phyloP scores from a whole-genome alignment of 345 rosid species.

The Mercurialis annua region DNA sequence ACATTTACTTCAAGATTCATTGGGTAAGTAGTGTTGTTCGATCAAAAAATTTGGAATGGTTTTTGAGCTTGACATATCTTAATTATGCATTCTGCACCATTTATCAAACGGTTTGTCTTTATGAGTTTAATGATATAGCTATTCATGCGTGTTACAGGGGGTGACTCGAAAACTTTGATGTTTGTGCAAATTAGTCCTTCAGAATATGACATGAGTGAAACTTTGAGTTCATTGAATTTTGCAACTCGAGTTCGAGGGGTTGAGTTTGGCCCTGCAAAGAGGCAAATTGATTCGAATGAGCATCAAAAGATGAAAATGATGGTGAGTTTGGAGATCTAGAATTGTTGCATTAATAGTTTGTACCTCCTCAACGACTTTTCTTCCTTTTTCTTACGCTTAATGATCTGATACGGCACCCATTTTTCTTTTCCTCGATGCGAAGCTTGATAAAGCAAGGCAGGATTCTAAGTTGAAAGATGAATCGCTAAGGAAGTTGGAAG shows the following conservation, averaged over 20 bases:
- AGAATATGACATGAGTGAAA: constrained; percentile 78
- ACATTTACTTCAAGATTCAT: constrained; percentile 91
- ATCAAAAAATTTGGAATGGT: too few relatives aligned
- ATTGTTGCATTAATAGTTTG: not conserved
- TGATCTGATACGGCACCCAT: constrained; percentile 11
- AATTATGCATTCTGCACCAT: too few relatives aligned
- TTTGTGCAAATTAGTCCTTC: constrained; percentile 96
- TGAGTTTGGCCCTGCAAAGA: constrained; percentile 79
- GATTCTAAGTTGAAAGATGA: constrained; percentile 80
- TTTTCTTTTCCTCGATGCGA: constrained; percentile 12
- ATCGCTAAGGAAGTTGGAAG: constrained; percentile 69
- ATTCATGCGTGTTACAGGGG: constrained; percentile 46
- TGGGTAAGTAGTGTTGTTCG: constrained; percentile 45
- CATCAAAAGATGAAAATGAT: constrained; percentile 72
- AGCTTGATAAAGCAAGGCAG: constrained; percentile 86
- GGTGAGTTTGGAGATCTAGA: constrained; percentile 40
- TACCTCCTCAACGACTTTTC: not conserved
- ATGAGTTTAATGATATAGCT: too few relatives aligned
- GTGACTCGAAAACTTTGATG: constrained; percentile 90
- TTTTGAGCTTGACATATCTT: too few relatives aligned
- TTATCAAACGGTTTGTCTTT: too few relatives aligned
- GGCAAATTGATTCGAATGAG: constrained; percentile 74
- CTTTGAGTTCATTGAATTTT: constrained; percentile 80
- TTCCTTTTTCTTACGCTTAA: not conserved
- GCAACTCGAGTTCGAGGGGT: constrained; percentile 91